phyloP scores from a whole-genome alignment of 495 filamentous ascomycete species.

The Penicillium simplicissimum region DNA sequence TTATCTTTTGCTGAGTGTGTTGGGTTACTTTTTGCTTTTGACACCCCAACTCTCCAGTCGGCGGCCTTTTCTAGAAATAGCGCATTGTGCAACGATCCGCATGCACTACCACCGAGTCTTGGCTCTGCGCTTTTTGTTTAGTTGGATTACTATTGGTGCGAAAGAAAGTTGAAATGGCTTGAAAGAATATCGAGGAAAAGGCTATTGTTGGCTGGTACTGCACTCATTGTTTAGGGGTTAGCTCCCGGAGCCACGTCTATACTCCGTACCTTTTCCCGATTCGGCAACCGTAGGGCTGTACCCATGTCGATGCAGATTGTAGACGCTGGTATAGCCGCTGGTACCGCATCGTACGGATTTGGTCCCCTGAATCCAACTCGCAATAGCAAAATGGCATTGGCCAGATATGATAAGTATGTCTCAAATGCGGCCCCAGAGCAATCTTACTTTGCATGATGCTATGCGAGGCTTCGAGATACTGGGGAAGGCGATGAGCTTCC shows the following conservation, averaged over 20 bases:
- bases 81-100: background rate
- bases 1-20: background rate
- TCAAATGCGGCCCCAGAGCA: background rate
- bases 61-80: background rate
- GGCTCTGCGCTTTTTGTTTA: background rate
- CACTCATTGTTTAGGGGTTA: background rate
- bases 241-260: background rate
- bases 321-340: conserved; percentile 1
- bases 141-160: background rate
- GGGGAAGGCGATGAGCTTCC: background rate
- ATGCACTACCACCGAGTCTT: background rate
- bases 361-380: background rate
- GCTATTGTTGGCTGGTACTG: too few relatives aligned
- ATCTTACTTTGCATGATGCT: background rate
- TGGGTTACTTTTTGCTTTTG: background rate
- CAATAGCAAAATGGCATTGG: background rate
- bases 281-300: background rate
- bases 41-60: background rate
- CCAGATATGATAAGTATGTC: background rate
- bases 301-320: background rate
- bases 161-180: background rate
- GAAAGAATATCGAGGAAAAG: too few relatives aligned
- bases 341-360: background rate
- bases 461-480: background rate
- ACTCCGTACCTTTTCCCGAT: background rate